These are phyloP conservation scores for Neofusicoccum umdonicola DNA, from an alignment of 2,329 filamentous ascomycete species.

Conservation along the genomic window DNA sequence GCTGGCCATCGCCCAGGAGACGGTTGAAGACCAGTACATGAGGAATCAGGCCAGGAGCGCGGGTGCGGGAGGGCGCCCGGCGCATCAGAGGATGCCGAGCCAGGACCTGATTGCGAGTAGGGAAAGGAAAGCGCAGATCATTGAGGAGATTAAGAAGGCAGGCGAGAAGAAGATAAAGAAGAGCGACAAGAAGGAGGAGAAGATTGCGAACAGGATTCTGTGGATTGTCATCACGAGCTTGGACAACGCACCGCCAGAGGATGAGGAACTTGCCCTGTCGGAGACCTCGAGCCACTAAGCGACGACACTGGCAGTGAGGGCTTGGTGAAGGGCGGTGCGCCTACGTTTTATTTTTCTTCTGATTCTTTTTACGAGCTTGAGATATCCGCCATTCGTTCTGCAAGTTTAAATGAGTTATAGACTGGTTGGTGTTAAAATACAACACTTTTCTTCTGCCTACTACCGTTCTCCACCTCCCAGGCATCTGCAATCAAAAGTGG, in stretches of 20 bases:
- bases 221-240: constrained; percentile 4
- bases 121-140: not conserved
- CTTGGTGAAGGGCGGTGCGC: no score
- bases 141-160: constrained; percentile 11
- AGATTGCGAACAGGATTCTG: constrained; percentile 6
- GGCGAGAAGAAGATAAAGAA: constrained; percentile 16
- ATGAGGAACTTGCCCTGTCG: constrained; percentile 4
- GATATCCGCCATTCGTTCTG: constrained; percentile 1
- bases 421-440: no score
- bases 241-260: not conserved
- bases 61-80: not conserved
- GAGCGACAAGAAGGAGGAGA: constrained; percentile 13
- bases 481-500: no score
- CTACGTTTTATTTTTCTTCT: not conserved
- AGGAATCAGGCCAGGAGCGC: not conserved
- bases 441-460: no score
- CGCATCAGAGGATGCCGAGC: not conserved
- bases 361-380: not conserved
- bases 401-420: no score
- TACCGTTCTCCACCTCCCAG: no score
- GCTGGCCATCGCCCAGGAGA: not conserved
- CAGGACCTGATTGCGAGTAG: not conserved
- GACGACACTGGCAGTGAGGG: no score
- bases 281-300: not conserved
- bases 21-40: not conserved